A percentile compares a stretch with the other conserved stretches of the same genome.
Conservation (phyloP, 2,329 filamentous ascomycete genomes). For the Curvularia sp. region DNA sequence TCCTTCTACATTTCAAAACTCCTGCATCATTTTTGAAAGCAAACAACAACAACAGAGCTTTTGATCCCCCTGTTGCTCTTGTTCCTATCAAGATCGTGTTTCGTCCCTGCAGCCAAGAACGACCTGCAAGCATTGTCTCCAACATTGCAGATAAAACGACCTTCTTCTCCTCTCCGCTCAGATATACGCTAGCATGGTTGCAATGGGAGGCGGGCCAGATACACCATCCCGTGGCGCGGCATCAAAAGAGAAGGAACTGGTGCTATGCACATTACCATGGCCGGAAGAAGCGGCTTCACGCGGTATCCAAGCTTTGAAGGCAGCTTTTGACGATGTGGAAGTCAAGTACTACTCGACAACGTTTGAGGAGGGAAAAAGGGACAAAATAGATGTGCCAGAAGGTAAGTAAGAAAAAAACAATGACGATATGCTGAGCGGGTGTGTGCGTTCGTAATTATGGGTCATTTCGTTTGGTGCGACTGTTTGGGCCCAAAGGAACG, state of each 20-base stretch:
- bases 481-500: not conserved
- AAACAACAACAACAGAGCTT: not conserved
- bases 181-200: conserved; percentile 30
- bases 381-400: conserved; percentile 51
- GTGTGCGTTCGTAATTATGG: not conserved
- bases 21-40: not conserved
- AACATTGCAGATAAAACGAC: not conserved
- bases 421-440: not conserved
- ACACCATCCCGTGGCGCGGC: conserved; percentile 31
- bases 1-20: not conserved
- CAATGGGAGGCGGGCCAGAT: conserved; percentile 57
- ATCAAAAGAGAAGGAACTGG: conserved; percentile 38
- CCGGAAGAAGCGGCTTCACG: conserved; percentile 38
- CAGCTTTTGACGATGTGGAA: conserved; percentile 44
- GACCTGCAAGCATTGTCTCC: not conserved
- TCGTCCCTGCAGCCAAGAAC: not conserved
- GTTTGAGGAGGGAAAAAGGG: conserved; percentile 47
- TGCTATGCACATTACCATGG: conserved; percentile 56
- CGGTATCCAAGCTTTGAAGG: conserved; percentile 34
- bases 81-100: not conserved
- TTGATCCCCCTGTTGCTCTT: not conserved
- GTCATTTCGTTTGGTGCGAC: not conserved
- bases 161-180: not conserved
- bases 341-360: conserved; percentile 39
- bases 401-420: conserved; percentile 32